Evolutionary conservation across 306 rosid species (phyloP), one percentile per base, ranked within the genome.

Genomic region (Cicer yamashitae): DNA sequence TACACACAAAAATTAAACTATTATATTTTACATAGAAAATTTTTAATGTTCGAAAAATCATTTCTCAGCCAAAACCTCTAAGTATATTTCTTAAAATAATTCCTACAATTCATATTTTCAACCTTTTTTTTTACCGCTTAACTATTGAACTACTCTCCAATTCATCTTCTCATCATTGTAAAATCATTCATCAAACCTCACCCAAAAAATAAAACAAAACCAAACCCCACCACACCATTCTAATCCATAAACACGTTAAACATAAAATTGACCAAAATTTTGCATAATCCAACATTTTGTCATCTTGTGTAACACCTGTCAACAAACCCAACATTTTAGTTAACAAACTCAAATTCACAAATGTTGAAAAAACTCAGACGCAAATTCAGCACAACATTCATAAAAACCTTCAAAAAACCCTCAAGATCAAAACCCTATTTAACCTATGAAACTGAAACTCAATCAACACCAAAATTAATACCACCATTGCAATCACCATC

Each of bases 301-400:
- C 56, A 6, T 45, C 56, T 67, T 44, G 41, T 67, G 18, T 7
- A 14, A 67, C 72, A 46, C 44, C 17, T 45, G 64, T 56, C 65
- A 17, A 17, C 10, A 66, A 44, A 20, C 15, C 53, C 51, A 14
- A 52, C 45, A n/a, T 64, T 46, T 18, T 79, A 57, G 83, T 73
- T 61, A 54, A 79, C 79, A 10, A 47, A 46, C 69, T 71, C 12
- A 30, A 25, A 25, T 30, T 30, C 34, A 17, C 5, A 46, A 80
- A 81, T 81, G 85, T 10, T 82, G 75, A 47, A 76, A 50, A 78
- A 48, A 60, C 46, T 82, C 1, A 76, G 62, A 71, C 64, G 67
- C 34, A 82, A 76, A 37, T 38, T 82, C 39, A 82, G 64, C 81
- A 70, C 50, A 0, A 53, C 40, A 6, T 2, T 82, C 13, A 20